These are phyloP conservation scores for Periconia sp. DNA, from an alignment of 2,329 filamentous ascomycete genomes.

Conservation along the genomic window DNA sequence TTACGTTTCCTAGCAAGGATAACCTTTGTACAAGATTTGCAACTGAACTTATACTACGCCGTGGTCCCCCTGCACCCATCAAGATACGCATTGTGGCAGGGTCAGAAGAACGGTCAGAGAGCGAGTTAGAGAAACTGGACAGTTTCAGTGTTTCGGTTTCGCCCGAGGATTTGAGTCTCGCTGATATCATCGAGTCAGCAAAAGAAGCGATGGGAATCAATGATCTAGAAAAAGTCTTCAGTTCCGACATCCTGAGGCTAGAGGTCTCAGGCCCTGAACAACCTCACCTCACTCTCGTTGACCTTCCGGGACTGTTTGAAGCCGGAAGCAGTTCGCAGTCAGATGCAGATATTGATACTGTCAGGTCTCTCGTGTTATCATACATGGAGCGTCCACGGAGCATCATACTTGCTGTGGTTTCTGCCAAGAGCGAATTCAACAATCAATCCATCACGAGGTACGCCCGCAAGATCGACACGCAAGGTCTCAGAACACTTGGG, in stretches of 20 bases:
- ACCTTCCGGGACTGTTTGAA: constrained; percentile 45
- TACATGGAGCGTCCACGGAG: constrained; percentile 63
- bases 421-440: constrained; percentile 50
- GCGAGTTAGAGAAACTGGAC: constrained; percentile 5
- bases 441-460: constrained; percentile 59
- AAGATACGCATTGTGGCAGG: constrained; percentile 45
- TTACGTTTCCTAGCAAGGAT: constrained; percentile 60
- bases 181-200: constrained; percentile 48
- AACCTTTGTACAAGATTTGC: constrained; percentile 62
- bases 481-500: constrained; percentile 53
- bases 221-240: constrained; percentile 16
- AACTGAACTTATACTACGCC: constrained; percentile 60
- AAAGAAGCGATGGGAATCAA: constrained; percentile 52
- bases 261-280: constrained; percentile 24
- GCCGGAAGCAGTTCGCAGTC: constrained; percentile 32
- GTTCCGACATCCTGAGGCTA: constrained; percentile 24
- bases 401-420: constrained; percentile 58
- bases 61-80: constrained; percentile 38
- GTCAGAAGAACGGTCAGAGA: constrained; percentile 4
- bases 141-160: constrained; percentile 7
- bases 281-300: constrained; percentile 32
- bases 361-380: constrained; percentile 42
- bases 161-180: constrained; percentile 9
- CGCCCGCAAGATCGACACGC: constrained; percentile 51
- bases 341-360: constrained; percentile 32